These are phyloP conservation scores for Eucalyptus microcorys DNA, from an alignment of 345 rosid species.

Conservation along the genomic window DNA sequence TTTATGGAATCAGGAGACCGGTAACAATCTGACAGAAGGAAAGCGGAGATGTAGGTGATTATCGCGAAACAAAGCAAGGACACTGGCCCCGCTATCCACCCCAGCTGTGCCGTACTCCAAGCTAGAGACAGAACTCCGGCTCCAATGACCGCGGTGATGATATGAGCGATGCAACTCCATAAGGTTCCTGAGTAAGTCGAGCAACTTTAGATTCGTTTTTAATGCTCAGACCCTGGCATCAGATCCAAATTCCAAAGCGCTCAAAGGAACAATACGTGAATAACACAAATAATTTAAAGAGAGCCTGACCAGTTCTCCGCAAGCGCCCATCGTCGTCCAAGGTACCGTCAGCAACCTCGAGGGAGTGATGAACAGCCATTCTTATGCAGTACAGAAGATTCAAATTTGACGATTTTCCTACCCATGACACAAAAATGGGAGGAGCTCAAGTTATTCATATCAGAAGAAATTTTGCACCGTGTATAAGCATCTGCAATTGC, in stretches of 20 bases:
- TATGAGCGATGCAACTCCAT: constrained; percentile 36
- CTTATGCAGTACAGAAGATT: background rate
- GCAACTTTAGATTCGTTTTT: background rate
- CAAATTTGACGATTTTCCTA: background rate
- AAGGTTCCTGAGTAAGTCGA: constrained; percentile 30
- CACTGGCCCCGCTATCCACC: constrained; percentile 62
- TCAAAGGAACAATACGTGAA: background rate
- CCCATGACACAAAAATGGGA: background rate
- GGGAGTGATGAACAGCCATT: constrained; percentile 18
- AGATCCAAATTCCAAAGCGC: background rate
- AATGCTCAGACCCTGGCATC: background rate
- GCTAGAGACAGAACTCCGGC: constrained; percentile 49
- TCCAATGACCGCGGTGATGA: constrained; percentile 40
- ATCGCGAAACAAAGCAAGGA: constrained; percentile 33
- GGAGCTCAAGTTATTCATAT: background rate
- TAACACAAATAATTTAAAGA: background rate
- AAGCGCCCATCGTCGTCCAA: constrained; percentile 29
- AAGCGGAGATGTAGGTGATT: constrained; percentile 31
- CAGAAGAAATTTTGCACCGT: background rate
- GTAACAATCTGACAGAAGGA: constrained; percentile 47
- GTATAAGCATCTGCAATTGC: background rate
- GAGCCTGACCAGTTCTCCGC: constrained; percentile 21
- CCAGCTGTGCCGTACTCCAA: constrained; percentile 57
- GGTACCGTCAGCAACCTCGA: background rate
- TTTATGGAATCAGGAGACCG: constrained; percentile 24